phyloP scores from a whole-genome alignment of 1,139 yeast species.

The Blastobotrys elegans region DNA sequence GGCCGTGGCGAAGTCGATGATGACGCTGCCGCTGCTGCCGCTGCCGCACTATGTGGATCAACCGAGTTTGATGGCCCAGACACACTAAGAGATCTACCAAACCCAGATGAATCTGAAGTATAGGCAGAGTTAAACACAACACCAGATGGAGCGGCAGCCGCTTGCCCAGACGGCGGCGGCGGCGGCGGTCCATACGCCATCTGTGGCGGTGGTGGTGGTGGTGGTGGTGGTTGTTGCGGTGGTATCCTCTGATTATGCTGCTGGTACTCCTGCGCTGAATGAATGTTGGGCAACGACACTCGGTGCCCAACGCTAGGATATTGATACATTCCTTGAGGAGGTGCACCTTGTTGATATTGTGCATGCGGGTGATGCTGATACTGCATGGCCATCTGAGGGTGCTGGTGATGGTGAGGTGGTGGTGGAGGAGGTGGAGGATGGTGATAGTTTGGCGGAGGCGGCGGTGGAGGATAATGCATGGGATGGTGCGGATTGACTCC shows the following conservation, averaged over 20 bases:
- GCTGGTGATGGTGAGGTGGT: conserved; percentile 8
- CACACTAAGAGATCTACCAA: conserved; percentile 27
- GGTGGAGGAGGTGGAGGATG: conserved; percentile 2
- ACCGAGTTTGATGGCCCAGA: conserved; percentile 20
- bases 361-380: conserved; percentile 10
- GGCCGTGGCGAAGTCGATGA: conserved; percentile 7
- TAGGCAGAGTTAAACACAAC: conserved; percentile 30
- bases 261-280: conserved; percentile 18
- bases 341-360: conserved; percentile 11
- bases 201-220: neutral
- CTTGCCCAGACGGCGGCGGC: conserved; percentile 4
- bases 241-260: conserved; percentile 1
- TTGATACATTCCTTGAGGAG: conserved; percentile 4
- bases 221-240: neutral
- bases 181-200: conserved; percentile 3
- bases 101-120: conserved; percentile 29
- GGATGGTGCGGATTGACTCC: conserved; percentile 14
- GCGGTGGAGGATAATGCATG: conserved; percentile 5
- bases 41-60: conserved; percentile 25
- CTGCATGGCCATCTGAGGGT: conserved; percentile 7
- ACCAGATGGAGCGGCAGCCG: conserved; percentile 11
- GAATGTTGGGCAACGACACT: conserved; percentile 29
- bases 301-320: conserved; percentile 24
- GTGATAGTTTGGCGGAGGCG: neutral
- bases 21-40: conserved; percentile 2